Evolutionary conservation across 345 rosid genomes (phyloP).

Genomic region (Alliaria petiolata): DNA sequence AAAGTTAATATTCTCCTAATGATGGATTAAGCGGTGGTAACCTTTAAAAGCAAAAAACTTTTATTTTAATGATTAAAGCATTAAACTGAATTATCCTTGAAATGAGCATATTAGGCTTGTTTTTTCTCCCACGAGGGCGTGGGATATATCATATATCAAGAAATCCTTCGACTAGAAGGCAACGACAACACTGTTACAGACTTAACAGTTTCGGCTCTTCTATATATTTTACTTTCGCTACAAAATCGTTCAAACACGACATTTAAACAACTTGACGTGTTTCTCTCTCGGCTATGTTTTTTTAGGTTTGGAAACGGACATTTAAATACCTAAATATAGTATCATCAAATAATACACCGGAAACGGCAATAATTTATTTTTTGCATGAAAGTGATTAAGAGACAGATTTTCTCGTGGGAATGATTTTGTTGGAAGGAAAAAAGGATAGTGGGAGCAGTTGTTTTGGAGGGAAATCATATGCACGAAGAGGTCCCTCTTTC

Average conservation of each 20-base stretch:
- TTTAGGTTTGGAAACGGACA: too few species aligned
- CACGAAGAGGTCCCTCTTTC: constrained; percentile 32
- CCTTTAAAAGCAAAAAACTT: constrained; percentile 20
- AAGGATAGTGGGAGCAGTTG: constrained; percentile 30
- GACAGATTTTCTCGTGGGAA: constrained; percentile 75
- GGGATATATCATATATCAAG: not conserved
- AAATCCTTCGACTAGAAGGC: constrained; percentile 1
- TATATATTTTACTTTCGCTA: not conserved
- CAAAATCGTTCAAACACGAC: not conserved
- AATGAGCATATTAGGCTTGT: not conserved
- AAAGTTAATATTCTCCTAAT: constrained; percentile 24
- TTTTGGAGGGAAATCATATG: constrained; percentile 32
- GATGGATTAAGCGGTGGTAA: constrained; percentile 19
- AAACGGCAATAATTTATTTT: not conserved
- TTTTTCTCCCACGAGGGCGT: not conserved
- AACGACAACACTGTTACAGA: not conserved
- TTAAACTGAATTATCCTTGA: not conserved
- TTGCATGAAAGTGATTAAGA: constrained; percentile 39
- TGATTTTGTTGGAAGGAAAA: constrained; percentile 52
- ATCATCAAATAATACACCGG: not conserved
- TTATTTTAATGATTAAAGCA: constrained; percentile 23
- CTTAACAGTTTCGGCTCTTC: not conserved
- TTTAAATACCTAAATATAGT: too few species aligned
- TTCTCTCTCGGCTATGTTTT: not conserved
- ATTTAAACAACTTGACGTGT: too few species aligned